Conservation (phyloP, 805 yeast species). For the Jamesozyma jinghongensis region DNA sequence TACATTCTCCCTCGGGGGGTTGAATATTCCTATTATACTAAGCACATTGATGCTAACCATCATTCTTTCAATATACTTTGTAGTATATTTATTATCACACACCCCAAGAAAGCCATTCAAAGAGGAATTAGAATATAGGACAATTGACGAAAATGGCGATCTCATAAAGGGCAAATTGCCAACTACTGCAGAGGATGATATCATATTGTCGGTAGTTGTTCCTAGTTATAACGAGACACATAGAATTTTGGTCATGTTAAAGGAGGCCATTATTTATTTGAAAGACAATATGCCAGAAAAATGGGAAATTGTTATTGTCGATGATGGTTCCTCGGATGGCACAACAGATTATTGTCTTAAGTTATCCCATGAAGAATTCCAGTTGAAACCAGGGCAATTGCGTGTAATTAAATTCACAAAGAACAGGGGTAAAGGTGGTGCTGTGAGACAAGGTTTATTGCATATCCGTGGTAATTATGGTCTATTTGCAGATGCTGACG, state of each 20-base stretch:
- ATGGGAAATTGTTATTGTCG: slow-evolving; percentile 72
- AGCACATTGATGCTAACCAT: slow-evolving; percentile 4
- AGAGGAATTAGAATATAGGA: slow-evolving; percentile 46
- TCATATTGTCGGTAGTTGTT: slow-evolving; percentile 66
- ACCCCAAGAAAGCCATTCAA: slow-evolving; percentile 47
- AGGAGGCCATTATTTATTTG: slow-evolving; percentile 55
- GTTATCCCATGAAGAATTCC: slow-evolving; percentile 39
- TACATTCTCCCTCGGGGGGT: too few relatives aligned
- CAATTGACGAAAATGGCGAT: slow-evolving; percentile 34
- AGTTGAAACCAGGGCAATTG: slow-evolving; percentile 47
- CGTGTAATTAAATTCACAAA: slow-evolving; percentile 59
- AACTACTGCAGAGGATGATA: slow-evolving; percentile 26
- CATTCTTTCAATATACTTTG: slow-evolving; percentile 29
- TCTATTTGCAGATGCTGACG: slow-evolving; percentile 96
- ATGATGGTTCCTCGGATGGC: slow-evolving; percentile 83
- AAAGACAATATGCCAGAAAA: slow-evolving; percentile 26
- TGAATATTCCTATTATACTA: slow-evolving; percentile 1
- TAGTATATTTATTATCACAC: slow-evolving; percentile 47
- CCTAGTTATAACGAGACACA: slow-evolving; percentile 90
- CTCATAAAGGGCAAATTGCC: slow-evolving; percentile 27
- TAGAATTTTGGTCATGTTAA: slow-evolving; percentile 62
- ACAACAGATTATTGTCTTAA: slow-evolving; percentile 64
- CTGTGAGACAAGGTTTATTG: slow-evolving; percentile 87
- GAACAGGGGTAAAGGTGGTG: slow-evolving; percentile 95
- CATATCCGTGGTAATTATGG: slow-evolving; percentile 62